Conservation (phyloP, 108 stramenopile genomes). For the Skeletonema marinoi region DNA sequence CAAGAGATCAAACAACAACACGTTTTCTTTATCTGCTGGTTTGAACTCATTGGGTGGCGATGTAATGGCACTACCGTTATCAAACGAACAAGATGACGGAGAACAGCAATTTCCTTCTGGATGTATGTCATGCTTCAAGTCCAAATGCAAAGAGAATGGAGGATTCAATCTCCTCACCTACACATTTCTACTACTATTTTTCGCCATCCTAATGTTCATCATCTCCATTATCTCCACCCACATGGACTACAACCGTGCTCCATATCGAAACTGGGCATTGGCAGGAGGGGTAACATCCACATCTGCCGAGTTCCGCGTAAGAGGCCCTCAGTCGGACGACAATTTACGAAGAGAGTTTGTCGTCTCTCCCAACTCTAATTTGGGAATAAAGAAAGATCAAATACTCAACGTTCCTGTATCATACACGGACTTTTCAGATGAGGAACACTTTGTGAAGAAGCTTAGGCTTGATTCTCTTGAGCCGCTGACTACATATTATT, state of each 20-base stretch:
- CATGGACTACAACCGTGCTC: slow-evolving; percentile 31
- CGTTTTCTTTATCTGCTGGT: background rate
- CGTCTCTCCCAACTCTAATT: slow-evolving; percentile 23
- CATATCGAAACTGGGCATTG: slow-evolving; percentile 49
- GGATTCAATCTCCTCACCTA: slow-evolving; percentile 40
- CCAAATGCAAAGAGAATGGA: slow-evolving; percentile 22
- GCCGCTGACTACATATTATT: slow-evolving; percentile 36
- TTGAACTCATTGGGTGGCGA: background rate
- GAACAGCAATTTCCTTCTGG: background rate
- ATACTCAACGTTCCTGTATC: slow-evolving; percentile 34
- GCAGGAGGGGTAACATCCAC: slow-evolving; percentile 53
- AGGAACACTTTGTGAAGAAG: slow-evolving; percentile 27
- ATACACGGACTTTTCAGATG: slow-evolving; percentile 14
- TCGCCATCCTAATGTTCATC: slow-evolving; percentile 31
- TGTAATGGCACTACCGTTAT: background rate
- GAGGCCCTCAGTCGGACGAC: slow-evolving; percentile 27
- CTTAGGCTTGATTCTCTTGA: slow-evolving; percentile 12
- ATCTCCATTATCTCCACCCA: slow-evolving; percentile 38
- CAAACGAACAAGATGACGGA: background rate
- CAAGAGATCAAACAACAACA: background rate
- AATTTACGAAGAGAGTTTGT: slow-evolving; percentile 28
- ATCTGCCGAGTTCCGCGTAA: slow-evolving; percentile 53
- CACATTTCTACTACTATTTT: slow-evolving; percentile 31
- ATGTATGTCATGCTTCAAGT: slow-evolving; percentile 2
- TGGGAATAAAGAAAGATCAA: slow-evolving; percentile 34